These are phyloP conservation scores for grape (Vitis vinifera) DNA, from an alignment of 164 flowering plant species.

Conservation along the genomic window ASM3070453v1 NC_081811.1:27595001-27595500, in stretches of 20 bases:
- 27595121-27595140: neutral
- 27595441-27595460: neutral
- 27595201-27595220: constrained; percentile 7
- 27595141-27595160: constrained; percentile 14
- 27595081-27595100: constrained; percentile 12
- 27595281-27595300: constrained; percentile 13
- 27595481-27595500: too few species aligned
- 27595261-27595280: constrained; percentile 10
- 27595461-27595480: too few species aligned
- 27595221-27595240: neutral
- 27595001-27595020: too few species aligned
- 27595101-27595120: constrained; percentile 14
- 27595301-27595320: neutral
- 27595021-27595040: neutral
- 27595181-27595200: constrained; percentile 6
- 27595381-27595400: neutral
- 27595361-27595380: neutral
- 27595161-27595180: constrained; percentile 14
- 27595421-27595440: neutral
- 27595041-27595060: neutral
- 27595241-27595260: constrained; percentile 14
- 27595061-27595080: neutral
- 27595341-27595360: too few species aligned
- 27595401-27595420: too few species aligned
- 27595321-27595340: too few species aligned